Evolutionary conservation across 2,329 filamentous ascomycete species (phyloP), one percentile per base, ranked within the genome.

Genomic region (Phialophora macrospora): DNA sequence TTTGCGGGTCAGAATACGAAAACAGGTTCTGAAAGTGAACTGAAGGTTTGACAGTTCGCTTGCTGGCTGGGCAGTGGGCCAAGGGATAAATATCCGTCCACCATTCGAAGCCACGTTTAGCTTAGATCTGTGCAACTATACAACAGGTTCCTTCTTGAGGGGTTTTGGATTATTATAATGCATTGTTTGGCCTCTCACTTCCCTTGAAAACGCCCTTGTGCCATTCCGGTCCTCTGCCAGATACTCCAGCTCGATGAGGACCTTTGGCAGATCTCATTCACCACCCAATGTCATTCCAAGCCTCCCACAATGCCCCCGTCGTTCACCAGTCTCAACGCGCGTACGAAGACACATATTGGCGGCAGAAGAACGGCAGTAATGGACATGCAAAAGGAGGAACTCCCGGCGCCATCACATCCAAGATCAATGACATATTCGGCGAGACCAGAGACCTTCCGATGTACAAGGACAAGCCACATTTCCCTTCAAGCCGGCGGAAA

Each of bases 401-500:
- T 60, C 77, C 72, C 28, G 76, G 77, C 55, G 83, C 80, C 55
- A 82, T 92, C 46, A 82, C 89, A 56, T 85, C 85, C 72, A 87
- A 85, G 68, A 81, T 92, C 41, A 85, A 85, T 58, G 83, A 82
- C 65, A 84, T 93, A 66, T 88, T 93, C 68, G 86, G 88, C 44
- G 78, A 79, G 57, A 81, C 83, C 55, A 82, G 85, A 79, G 82
- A 87, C 64, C 81, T 99, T 68, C 95, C 95, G 54, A 93, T 98
- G 90, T 99, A 99, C 82, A 99, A 99, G 80, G 95, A 99, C 80
- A 99, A 99, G 78, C 95, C 95, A n/a, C 95, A 91, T 75, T 81
- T 78, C 64, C 73, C 77, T n/a, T 75, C 79, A 67, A 82, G 85
- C 71, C 85, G 86, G 72, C 82, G 83, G 68, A 82, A 83, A 59